Conservation (phyloP, 2,329 filamentous ascomycete genomes). For the Clathrospora elynae region DNA sequence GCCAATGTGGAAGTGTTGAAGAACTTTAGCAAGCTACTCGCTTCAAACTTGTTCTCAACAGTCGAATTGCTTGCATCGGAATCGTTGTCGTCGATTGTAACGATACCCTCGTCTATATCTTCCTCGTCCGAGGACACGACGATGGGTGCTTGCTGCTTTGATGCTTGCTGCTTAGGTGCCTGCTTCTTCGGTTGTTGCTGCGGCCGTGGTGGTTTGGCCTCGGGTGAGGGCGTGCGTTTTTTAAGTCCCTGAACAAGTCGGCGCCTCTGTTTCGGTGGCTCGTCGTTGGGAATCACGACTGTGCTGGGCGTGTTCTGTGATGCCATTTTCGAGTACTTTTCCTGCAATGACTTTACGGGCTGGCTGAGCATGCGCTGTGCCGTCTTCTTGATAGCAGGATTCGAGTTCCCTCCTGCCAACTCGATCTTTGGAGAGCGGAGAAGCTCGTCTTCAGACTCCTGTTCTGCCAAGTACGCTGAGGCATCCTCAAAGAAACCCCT, state of each 20-base stretch:
- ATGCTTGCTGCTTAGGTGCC: no score
- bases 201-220: constrained; percentile 23
- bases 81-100: constrained; percentile 50
- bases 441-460: constrained; percentile 45
- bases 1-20: constrained; percentile 79
- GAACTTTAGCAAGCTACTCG: constrained; percentile 71
- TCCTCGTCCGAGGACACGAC: constrained; percentile 39
- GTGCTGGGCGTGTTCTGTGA: constrained; percentile 21
- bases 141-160: constrained; percentile 16
- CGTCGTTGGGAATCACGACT: constrained; percentile 22
- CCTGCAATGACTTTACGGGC: constrained; percentile 61
- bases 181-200: constrained; percentile 19
- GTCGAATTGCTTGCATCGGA: constrained; percentile 50
- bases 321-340: constrained; percentile 55
- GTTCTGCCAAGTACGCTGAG: constrained; percentile 24
- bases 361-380: constrained; percentile 62
- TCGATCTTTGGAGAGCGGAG: constrained; percentile 35
- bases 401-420: constrained; percentile 19
- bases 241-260: constrained; percentile 59
- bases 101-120: constrained; percentile 41
- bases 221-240: constrained; percentile 34
- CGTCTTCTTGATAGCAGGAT: constrained; percentile 50
- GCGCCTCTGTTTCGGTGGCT: constrained; percentile 38
- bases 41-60: constrained; percentile 45
- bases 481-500: constrained; percentile 63